phyloP scores from a whole-genome alignment of 108 stramenopile species.

The Nitzschia palea region DNA sequence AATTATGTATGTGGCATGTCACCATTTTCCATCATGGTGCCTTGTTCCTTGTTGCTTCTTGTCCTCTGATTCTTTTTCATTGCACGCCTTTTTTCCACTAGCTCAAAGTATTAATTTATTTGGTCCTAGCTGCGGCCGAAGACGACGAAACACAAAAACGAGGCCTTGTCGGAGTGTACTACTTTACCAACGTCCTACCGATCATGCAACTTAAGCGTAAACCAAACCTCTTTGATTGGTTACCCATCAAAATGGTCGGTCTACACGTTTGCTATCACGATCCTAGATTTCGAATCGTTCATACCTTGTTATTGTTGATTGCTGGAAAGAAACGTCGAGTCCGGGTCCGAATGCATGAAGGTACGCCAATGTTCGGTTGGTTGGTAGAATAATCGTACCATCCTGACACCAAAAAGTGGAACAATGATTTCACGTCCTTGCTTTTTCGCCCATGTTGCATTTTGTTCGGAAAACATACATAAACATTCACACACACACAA shows the following conservation, averaged over 20 bases:
- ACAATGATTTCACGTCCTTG: background rate
- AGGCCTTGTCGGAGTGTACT: background rate
- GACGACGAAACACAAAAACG: slow-evolving; percentile 17
- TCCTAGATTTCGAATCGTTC: background rate
- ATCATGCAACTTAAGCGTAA: background rate
- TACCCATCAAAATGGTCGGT: slow-evolving; percentile 1
- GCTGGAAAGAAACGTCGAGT: background rate
- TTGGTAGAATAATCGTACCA: too few species aligned
- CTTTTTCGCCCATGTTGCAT: too few species aligned
- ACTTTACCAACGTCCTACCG: background rate
- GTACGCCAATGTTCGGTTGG: too few species aligned
- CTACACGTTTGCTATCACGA: slow-evolving; percentile 12
- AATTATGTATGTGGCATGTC: slow-evolving; percentile 13
- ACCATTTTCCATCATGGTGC: too few species aligned
- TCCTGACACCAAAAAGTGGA: background rate
- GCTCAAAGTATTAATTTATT: background rate
- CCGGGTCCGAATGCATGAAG: slow-evolving; percentile 6
- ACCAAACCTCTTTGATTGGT: background rate
- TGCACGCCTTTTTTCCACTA: background rate
- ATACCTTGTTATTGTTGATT: background rate
- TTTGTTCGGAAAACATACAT: too few species aligned
- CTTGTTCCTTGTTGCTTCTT: background rate
- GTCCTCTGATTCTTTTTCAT: background rate
- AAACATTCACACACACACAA: background rate
- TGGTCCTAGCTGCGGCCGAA: background rate